phyloP scores from a whole-genome alignment of 208 protist genomes.

The Leptomonas pyrrhocoris region DNA sequence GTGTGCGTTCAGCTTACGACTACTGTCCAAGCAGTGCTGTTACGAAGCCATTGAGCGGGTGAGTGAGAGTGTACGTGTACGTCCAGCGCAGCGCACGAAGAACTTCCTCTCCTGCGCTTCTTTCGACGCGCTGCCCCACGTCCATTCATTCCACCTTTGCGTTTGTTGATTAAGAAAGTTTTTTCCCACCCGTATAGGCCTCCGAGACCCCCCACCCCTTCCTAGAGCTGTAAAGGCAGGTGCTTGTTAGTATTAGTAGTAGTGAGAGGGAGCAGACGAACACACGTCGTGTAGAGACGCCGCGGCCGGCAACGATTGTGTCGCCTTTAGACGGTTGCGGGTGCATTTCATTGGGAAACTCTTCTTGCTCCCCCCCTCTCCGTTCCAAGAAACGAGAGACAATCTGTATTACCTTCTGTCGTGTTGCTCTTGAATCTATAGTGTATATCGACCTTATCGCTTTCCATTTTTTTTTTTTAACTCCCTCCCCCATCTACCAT shows the following conservation, averaged over 20 bases:
- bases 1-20: constrained; percentile 1
- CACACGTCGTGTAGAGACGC: no score
- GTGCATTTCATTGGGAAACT: no score
- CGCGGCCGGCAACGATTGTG: no score
- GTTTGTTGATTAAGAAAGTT: neutral
- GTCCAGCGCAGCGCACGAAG: neutral
- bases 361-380: no score
- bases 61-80: neutral
- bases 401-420: neutral
- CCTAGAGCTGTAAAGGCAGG: neutral
- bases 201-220: no score
- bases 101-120: neutral
- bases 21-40: constrained; percentile 3
- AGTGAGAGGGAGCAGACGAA: no score
- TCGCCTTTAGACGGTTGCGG: no score
- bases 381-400: neutral
- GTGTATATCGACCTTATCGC: neutral
- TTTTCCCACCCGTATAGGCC: neutral
- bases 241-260: no score
- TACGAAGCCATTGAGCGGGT: neutral
- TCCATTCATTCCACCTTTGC: neutral
- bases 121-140: neutral
- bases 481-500: constrained; percentile 4
- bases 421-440: neutral
- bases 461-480: neutral